Evolutionary conservation across 208 protist genomes (phyloP).

Genomic region (Hexamita inflata): DNA sequence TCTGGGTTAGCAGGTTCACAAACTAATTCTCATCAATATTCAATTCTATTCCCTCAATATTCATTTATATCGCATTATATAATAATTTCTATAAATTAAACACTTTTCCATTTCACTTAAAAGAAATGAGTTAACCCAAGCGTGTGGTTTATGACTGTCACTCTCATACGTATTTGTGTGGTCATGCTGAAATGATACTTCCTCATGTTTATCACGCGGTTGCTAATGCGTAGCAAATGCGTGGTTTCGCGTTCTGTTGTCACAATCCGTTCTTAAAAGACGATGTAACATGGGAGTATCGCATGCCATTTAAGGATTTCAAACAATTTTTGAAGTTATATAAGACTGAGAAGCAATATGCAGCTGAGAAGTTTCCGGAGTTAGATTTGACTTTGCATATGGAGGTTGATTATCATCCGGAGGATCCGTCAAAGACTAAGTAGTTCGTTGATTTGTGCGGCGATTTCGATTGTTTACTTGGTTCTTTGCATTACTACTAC

Average conservation of each 20-base stretch:
- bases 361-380: neutral
- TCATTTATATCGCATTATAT: too few relatives aligned
- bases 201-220: neutral
- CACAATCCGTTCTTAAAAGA: constrained; percentile 8
- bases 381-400: neutral
- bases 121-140: too few relatives aligned
- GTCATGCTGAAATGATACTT: constrained; percentile 7
- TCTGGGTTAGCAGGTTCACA: too few relatives aligned
- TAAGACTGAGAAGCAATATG: neutral
- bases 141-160: constrained; percentile 24
- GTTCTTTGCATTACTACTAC: constrained; percentile 21
- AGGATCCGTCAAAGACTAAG: neutral
- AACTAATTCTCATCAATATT: too few relatives aligned
- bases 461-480: constrained; percentile 21
- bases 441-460: neutral
- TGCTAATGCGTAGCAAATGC: neutral
- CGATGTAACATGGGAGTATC: neutral
- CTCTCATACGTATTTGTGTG: constrained; percentile 18
- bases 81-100: too few relatives aligned
- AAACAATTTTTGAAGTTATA: neutral
- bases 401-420: constrained; percentile 17
- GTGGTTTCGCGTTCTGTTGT: constrained; percentile 14
- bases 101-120: too few relatives aligned
- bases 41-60: too few relatives aligned
- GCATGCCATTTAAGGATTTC: constrained; percentile 18